These are phyloP conservation scores for Suillus fuscotomentosus DNA, from an alignment of 768 basidiomycete genomes.

Conservation along the genomic window DNA sequence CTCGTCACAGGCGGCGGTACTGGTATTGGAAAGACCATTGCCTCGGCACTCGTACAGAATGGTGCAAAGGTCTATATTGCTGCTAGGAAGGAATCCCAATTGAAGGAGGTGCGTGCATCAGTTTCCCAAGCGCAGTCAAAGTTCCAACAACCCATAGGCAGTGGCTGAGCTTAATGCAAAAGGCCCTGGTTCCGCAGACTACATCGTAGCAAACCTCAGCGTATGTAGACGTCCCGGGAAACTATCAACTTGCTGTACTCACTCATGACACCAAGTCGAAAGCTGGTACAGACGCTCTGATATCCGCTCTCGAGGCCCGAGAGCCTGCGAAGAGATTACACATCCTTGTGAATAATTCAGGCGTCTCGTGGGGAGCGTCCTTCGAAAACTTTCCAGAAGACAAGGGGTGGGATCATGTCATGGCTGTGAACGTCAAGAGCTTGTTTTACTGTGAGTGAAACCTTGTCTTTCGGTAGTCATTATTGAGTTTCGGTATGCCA, in stretches of 20 bases:
- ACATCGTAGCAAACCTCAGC: slow-evolving; percentile 71
- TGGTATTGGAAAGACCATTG: slow-evolving; percentile 85
- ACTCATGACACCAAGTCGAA: slow-evolving; percentile 47
- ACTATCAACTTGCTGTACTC: background rate
- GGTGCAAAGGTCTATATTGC: slow-evolving; percentile 91
- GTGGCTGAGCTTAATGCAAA: slow-evolving; percentile 58
- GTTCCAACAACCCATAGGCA: slow-evolving; percentile 32
- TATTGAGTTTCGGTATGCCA: background rate
- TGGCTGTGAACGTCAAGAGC: slow-evolving; percentile 83
- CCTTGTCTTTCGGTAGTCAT: background rate
- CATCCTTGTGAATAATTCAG: slow-evolving; percentile 83
- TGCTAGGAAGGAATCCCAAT: slow-evolving; percentile 74
- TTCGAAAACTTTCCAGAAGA: slow-evolving; percentile 73
- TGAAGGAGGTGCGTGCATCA: slow-evolving; percentile 58
- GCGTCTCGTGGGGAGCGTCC: slow-evolving; percentile 74
- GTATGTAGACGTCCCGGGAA: slow-evolving; percentile 40
- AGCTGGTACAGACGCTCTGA: slow-evolving; percentile 75
- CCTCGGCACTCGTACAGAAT: slow-evolving; percentile 77
- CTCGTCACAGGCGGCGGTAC: slow-evolving; percentile 83
- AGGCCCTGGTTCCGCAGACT: slow-evolving; percentile 62
- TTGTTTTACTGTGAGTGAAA: slow-evolving; percentile 68
- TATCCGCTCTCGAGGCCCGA: slow-evolving; percentile 62
- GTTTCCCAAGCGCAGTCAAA: background rate
- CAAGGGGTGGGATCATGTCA: slow-evolving; percentile 83
- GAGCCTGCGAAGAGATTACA: slow-evolving; percentile 64